Evolutionary conservation across 2,329 filamentous ascomycete genomes (phyloP), one percentile per base, ranked within the genome.

Genomic region (Rhynchosporium secalis): DNA sequence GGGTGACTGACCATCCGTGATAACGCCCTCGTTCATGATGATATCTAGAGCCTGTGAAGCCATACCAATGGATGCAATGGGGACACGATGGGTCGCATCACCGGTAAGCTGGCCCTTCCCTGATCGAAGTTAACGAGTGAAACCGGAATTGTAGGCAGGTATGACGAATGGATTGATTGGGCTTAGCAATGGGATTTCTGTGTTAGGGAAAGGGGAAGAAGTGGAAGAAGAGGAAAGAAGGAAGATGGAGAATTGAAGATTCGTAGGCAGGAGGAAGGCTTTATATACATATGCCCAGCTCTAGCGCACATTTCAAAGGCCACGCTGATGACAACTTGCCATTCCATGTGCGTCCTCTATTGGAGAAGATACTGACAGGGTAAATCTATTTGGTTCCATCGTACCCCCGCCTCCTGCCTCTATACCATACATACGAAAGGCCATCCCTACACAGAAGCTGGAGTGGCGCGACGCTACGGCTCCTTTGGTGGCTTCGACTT

Each of bases 401-500:
- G 43, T n/a, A n/a, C 43, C 15, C n/a, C 43, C n/a, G 43, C 43
- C n/a, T 46, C n/a, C n/a, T 26, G n/a, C n/a, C n/a, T 46, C 15
- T 6, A 46, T 46, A 46, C n/a, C n/a, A 46, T 46, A 46, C n/a
- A 46, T 46, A 46, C n/a, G n/a, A 46, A 46, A 46, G 43, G 43
- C 43, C 20, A n/a, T 26, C 26, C 6, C n/a, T 20, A 46, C 26
- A 12, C 12, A 13, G 26, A 46, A 5, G 43, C 13, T 46, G 9
- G 4, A 46, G n/a, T 46, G n/a, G n/a, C 15, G 43, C 43, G 4
- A 46, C n/a, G n/a, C 43, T 46, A 20, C 43, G 43, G n/a, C n/a
- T 46, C n/a, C 43, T 46, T 46, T 46, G n/a, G 43, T 46, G n/a
- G 43, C n/a, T 46, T 46, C 9, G 43, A 46, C n/a, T 46, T 46